phyloP scores from a whole-genome alignment of 164 flowering plant genomes.

The Taxillus chinensis region DNA sequence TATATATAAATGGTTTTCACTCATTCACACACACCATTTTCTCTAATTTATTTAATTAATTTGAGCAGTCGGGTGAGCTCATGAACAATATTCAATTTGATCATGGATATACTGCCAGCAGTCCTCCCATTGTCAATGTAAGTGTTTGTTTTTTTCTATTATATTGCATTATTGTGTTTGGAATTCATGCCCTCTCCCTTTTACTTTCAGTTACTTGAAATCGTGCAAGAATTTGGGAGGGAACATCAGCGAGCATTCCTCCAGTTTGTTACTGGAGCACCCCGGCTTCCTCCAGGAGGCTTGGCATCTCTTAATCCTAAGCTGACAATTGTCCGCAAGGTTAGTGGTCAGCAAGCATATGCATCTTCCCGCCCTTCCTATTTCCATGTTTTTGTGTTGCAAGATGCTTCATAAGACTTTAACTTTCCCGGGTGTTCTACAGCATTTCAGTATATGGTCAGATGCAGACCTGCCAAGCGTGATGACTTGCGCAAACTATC shows the following conservation, averaged over 20 bases:
- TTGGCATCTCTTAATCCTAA: slow-evolving; percentile 84
- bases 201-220: slow-evolving; percentile 60
- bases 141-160: slow-evolving; percentile 13
- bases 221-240: slow-evolving; percentile 50
- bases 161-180: not conserved
- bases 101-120: slow-evolving; percentile 92
- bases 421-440: slow-evolving; percentile 11
- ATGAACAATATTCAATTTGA: slow-evolving; percentile 80
- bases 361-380: not conserved
- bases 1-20: too few species aligned
- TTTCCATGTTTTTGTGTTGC: too few species aligned
- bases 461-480: slow-evolving; percentile 88
- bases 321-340: slow-evolving; percentile 91
- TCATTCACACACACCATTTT: not conserved
- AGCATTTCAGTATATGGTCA: slow-evolving; percentile 41
- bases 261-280: slow-evolving; percentile 95
- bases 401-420: not conserved
- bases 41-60: not conserved
- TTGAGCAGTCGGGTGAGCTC: slow-evolving; percentile 47
- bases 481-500: slow-evolving; percentile 96
- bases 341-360: slow-evolving; percentile 3
- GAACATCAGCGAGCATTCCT: slow-evolving; percentile 68
- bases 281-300: slow-evolving; percentile 93
- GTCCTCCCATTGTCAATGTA: slow-evolving; percentile 66
- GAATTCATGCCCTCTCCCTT: not conserved